A percentile compares a stretch with the other conserved stretches of the same genome.
phyloP scores from a whole-genome alignment of 805 yeast species.

The Wickerhamiella galacta region DNA sequence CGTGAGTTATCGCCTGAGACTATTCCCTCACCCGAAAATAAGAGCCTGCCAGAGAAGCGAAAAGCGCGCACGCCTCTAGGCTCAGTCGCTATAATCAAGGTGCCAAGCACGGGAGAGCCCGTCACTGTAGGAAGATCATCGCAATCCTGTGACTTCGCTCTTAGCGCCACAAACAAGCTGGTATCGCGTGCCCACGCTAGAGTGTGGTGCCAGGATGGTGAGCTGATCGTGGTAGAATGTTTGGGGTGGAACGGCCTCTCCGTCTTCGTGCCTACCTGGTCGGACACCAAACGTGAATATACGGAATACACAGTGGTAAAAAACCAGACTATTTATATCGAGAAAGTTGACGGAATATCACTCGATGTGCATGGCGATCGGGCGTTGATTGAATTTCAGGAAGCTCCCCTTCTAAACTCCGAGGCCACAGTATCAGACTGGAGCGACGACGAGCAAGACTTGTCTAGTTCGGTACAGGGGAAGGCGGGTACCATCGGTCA shows the following conservation, averaged over 20 bases:
- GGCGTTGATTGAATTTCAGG: constrained; percentile 33
- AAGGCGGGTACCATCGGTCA: too few relatives aligned
- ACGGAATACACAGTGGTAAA: constrained; percentile 36
- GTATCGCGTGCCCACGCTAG: constrained; percentile 54
- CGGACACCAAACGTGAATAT: constrained; percentile 7
- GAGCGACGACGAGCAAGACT: too few relatives aligned
- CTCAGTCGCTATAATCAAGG: constrained; percentile 7
- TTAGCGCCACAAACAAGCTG: constrained; percentile 32
- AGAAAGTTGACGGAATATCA: constrained; percentile 41
- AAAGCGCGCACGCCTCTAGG: constrained; percentile 7
- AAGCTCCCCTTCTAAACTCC: constrained; percentile 23
- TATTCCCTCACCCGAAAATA: neutral
- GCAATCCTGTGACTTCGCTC: constrained; percentile 34
- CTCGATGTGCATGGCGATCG: constrained; percentile 59
- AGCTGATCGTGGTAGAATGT: constrained; percentile 43
- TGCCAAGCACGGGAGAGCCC: constrained; percentile 12
- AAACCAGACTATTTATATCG: constrained; percentile 49
- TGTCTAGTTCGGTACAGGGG: too few relatives aligned
- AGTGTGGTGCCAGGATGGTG: constrained; percentile 28
- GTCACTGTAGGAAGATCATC: constrained; percentile 55
- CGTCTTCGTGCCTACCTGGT: constrained; percentile 40
- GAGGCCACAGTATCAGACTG: constrained; percentile 34
- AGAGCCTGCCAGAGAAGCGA: neutral
- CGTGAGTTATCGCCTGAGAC: too few relatives aligned
- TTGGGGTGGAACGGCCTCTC: constrained; percentile 70